phyloP scores from a whole-genome alignment of 352 stramenopile genomes.

The Phytopythium sindhum region DNA sequence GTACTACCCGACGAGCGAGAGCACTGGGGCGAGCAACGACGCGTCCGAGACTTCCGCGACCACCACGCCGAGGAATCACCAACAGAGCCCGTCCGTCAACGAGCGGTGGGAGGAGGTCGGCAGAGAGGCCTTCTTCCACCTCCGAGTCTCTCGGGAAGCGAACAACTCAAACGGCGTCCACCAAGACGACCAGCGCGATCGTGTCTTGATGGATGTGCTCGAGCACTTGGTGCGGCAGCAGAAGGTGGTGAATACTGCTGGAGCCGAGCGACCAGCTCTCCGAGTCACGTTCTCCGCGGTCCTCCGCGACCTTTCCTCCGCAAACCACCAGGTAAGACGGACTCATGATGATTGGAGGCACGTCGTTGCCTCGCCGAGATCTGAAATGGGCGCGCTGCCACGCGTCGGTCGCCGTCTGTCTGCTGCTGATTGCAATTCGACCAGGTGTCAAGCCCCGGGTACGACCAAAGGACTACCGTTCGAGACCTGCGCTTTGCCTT shows the following conservation, averaged over 20 bases:
- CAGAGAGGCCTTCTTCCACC: slow-evolving; percentile 41
- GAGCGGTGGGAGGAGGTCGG: slow-evolving; percentile 39
- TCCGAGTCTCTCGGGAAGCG: slow-evolving; percentile 18
- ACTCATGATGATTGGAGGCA: too few relatives aligned
- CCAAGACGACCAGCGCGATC: slow-evolving; percentile 17
- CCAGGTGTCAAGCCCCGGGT: neutral
- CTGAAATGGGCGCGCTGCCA: too few relatives aligned
- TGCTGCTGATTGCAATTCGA: neutral
- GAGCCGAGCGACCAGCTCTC: neutral
- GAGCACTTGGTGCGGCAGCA: slow-evolving; percentile 10
- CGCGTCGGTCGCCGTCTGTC: neutral
- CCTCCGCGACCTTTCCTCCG: neutral
- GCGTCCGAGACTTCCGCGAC: neutral
- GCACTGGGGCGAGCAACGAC: neutral
- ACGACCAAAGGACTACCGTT: slow-evolving; percentile 17
- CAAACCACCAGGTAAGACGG: neutral
- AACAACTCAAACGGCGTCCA: neutral
- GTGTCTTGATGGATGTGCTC: slow-evolving; percentile 32
- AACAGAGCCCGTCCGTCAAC: neutral
- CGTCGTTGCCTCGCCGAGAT: neutral
- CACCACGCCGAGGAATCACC: neutral
- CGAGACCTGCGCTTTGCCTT: slow-evolving; percentile 42
- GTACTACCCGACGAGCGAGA: slow-evolving; percentile 31
- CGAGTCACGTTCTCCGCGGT: slow-evolving; percentile 3
- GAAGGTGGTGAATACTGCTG: neutral